These are phyloP conservation scores for Apophysomyces trapeziformis DNA, from an alignment of 371 early-diverging fungal genomes.

Conservation along the genomic window DNA sequence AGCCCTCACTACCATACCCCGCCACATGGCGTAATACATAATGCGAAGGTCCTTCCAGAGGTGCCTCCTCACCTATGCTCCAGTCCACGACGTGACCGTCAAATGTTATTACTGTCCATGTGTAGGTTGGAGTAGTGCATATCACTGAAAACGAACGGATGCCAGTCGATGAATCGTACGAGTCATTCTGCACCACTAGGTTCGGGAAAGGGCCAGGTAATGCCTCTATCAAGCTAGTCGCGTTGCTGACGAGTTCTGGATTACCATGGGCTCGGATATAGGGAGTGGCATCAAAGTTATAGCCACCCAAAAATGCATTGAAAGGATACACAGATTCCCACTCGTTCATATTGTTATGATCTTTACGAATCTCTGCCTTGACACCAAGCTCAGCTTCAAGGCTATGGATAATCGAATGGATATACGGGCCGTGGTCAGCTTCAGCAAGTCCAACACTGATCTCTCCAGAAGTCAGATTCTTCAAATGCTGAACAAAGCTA, in stretches of 20 bases:
- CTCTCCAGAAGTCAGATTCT: slow-evolving; percentile 68
- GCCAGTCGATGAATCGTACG: slow-evolving; percentile 56
- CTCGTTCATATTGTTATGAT: slow-evolving; percentile 48
- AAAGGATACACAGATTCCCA: slow-evolving; percentile 75
- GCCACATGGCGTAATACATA: slow-evolving; percentile 71
- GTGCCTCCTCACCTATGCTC: slow-evolving; percentile 60
- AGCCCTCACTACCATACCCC: slow-evolving; percentile 64
- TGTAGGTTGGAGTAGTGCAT: slow-evolving; percentile 62
- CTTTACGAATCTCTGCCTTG: slow-evolving; percentile 36
- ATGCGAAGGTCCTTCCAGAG: slow-evolving; percentile 39
- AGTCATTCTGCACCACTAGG: slow-evolving; percentile 48
- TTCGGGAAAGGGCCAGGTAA: slow-evolving; percentile 46
- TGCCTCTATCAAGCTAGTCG: slow-evolving; percentile 23
- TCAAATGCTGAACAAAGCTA: slow-evolving; percentile 67
- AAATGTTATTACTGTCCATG: slow-evolving; percentile 72
- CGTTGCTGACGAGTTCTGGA: slow-evolving; percentile 12
- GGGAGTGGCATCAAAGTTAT: slow-evolving; percentile 59
- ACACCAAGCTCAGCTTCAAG: slow-evolving; percentile 48
- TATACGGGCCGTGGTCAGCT: slow-evolving; percentile 68
- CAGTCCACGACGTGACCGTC: slow-evolving; percentile 64
- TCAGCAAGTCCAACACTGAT: slow-evolving; percentile 61
- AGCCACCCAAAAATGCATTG: slow-evolving; percentile 69
- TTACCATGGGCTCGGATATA: slow-evolving; percentile 46
- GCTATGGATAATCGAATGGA: slow-evolving; percentile 47
- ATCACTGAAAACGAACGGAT: slow-evolving; percentile 56